Evolutionary conservation across 1,284 basidiomycete genomes (phyloP).

Genomic region (Ceratobasidium theobromae): DNA sequence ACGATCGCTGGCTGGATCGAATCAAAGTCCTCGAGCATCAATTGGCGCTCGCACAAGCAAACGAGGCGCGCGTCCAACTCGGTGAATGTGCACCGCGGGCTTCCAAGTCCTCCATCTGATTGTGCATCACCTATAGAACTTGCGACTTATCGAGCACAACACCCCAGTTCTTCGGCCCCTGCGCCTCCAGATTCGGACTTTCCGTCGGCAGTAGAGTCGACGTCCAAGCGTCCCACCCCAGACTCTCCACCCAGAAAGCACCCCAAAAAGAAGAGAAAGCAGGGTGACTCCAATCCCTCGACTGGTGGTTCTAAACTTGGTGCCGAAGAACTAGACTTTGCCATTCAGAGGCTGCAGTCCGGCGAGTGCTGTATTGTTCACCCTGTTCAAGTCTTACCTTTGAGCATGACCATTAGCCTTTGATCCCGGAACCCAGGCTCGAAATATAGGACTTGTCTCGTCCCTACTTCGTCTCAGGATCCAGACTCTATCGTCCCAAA

Average conservation of each 20-base stretch:
- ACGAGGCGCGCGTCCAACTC: constrained; percentile 15
- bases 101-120: background rate
- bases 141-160: background rate
- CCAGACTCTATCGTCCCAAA: background rate
- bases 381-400: background rate
- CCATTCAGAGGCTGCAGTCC: background rate
- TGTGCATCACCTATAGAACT: constrained; percentile 2
- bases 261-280: constrained; percentile 23
- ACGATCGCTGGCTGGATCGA: background rate
- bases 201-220: background rate
- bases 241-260: constrained; percentile 11
- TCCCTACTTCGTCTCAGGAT: constrained; percentile 4
- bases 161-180: background rate
- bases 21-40: constrained; percentile 1
- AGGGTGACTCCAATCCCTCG: background rate
- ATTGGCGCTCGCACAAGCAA: constrained; percentile 2
- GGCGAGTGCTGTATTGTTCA: background rate
- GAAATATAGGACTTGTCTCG: constrained; percentile 3
- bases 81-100: background rate
- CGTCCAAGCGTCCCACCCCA: background rate
- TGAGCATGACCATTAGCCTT: background rate
- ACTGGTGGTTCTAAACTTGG: background rate
- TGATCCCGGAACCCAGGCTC: background rate
- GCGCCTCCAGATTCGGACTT: background rate
- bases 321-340: background rate